A percentile compares a stretch with the other conserved stretches of the same genome.
phyloP scores from a whole-genome alignment of 371 early-diverging fungal genomes.

The Fennellomyces sp. region DNA sequence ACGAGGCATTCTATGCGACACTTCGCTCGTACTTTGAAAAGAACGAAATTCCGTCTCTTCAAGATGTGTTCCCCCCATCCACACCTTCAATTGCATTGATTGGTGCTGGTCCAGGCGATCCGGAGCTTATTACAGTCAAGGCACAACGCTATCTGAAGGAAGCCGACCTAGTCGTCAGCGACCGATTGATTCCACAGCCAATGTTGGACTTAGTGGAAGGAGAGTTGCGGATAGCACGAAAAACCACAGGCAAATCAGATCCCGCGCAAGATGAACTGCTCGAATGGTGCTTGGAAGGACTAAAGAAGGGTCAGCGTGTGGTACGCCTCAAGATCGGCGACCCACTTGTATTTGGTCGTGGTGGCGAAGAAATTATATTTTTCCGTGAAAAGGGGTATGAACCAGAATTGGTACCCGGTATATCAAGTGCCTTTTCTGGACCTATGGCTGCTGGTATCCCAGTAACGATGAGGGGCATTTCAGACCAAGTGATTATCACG shows the following conservation, averaged over 20 bases:
- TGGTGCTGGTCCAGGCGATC: conserved; percentile 90
- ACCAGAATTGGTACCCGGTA: conserved; percentile 77
- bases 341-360: conserved; percentile 91
- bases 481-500: conserved; percentile 80
- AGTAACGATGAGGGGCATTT: conserved; percentile 75
- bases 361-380: conserved; percentile 84
- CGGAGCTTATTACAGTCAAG: conserved; percentile 73
- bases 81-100: conserved; percentile 63
- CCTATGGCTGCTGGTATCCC: conserved; percentile 73
- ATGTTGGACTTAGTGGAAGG: conserved; percentile 65
- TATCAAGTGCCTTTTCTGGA: conserved; percentile 79
- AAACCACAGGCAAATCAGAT: conserved; percentile 60
- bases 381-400: conserved; percentile 73
- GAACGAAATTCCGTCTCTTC: conserved; percentile 30
- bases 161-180: conserved; percentile 85
- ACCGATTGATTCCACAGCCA: conserved; percentile 73
- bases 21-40: conserved; percentile 63
- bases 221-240: conserved; percentile 72
- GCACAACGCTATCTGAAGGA: conserved; percentile 62
- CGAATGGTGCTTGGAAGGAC: conserved; percentile 71
- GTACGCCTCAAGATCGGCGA: conserved; percentile 92
- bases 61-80: conserved; percentile 18
- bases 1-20: conserved; percentile 38
- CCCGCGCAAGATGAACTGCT: conserved; percentile 74
- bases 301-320: conserved; percentile 68